Base-by-base conservation (phyloP, 139 green algal genomes). In the Astrephomene gubernaculifera region DNA sequence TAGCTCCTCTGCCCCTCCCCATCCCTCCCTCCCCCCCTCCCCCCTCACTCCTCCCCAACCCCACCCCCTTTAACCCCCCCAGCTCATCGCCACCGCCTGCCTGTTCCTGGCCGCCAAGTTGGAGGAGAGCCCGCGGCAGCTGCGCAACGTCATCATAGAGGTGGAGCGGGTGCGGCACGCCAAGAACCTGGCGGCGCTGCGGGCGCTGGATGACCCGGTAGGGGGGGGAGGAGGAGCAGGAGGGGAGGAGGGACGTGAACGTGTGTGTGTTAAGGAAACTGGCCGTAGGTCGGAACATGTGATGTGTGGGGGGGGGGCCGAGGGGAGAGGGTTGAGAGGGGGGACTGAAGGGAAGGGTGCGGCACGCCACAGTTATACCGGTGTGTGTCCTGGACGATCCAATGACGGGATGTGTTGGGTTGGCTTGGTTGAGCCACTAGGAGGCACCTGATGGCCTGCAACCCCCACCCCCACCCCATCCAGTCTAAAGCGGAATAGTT, bases 101-200 rank as follows among this genome's bases (percentile, higher is more conserved):
- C 88, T 98, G 57, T 97, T 96, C 89, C 90, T 98, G 53, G 96
- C 89, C 0, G 90, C 93, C 57, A 98, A 98, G 90, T 91, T 98
- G 70, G 90, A 96, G 83, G 96, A 98, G 86, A 90, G 49, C 21
- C 96, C 95, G 4, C 95, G 95, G 83, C 80, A 80, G 24, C 85
- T 97, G 22, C 74, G 64, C 0, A 92, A 96, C 38, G 90, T 98
- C 14, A 86, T 93, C 25, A 39, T 35, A 31, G 33, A 88, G 71
- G 45, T 68, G 29, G 79, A 83, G 71, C 57, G 71, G 10, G 52
- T 89, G 64, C 43, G 64, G n/a, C 60, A 72, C 41, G 21, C 29
- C 33, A 73, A 72, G n/a, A 61, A 61, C 76, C 29, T n/a, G n/a
- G 41, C 29, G 7, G 38, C 63, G 38, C 29, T 71, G 54, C 22